phyloP scores from a whole-genome alignment of 495 filamentous ascomycete genomes.

The Penicillium antarcticum region DNA sequence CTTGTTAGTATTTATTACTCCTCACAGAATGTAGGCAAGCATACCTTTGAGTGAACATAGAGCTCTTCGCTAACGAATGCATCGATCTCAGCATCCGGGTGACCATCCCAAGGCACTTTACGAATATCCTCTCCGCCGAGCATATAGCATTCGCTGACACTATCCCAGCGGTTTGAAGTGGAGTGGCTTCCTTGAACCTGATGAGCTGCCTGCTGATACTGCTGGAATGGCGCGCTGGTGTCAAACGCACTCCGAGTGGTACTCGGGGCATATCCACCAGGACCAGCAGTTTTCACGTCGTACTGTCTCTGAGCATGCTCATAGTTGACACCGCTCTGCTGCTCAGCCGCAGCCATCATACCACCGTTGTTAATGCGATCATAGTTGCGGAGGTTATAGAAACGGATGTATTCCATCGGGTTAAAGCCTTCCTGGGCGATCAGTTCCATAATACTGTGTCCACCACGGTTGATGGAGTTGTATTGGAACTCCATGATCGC shows the following conservation, averaged over 20 bases:
- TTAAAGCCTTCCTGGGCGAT: conserved; percentile 70
- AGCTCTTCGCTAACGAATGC: conserved; percentile 91
- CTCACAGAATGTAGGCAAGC: neutral
- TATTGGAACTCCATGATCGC: conserved; percentile 98
- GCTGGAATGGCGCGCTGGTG: conserved; percentile 44
- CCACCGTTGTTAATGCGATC: conserved; percentile 79
- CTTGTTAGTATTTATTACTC: conserved; percentile 12
- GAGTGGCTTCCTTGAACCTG: conserved; percentile 29
- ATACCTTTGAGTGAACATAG: conserved; percentile 86
- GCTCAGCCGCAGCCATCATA: conserved; percentile 61
- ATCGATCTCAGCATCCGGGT: conserved; percentile 71
- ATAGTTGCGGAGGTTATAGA: conserved; percentile 93
- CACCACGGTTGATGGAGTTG: conserved; percentile 83
- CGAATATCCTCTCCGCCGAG: conserved; percentile 71
- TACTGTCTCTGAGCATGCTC: conserved; percentile 64
- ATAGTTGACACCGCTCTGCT: conserved; percentile 68
- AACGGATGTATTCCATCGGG: conserved; percentile 79
- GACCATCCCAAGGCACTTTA: conserved; percentile 71
- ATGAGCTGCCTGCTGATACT: conserved; percentile 69
- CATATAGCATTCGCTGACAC: conserved; percentile 83
- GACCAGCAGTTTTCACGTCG: conserved; percentile 48
- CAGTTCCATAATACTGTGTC: conserved; percentile 79
- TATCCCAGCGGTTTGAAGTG: conserved; percentile 61
- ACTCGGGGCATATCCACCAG: conserved; percentile 38
- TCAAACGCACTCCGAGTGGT: conserved; percentile 38